phyloP scores from a whole-genome alignment of 1,284 basidiomycete species.

The Apiotrichum mycotoxinovorans region DNA sequence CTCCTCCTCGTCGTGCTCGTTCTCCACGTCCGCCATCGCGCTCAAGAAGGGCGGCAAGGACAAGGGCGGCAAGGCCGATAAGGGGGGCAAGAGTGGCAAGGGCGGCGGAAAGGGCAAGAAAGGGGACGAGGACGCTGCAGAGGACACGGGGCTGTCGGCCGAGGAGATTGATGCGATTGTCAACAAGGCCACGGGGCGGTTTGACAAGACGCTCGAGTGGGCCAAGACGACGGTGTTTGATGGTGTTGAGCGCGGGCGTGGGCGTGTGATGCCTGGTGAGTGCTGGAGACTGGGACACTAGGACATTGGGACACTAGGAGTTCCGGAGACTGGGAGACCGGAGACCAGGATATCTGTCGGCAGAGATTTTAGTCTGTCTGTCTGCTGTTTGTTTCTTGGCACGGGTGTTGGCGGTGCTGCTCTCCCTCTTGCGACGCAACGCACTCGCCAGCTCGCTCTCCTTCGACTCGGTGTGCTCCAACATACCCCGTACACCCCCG shows the following conservation, averaged over 20 bases:
- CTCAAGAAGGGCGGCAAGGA: slow-evolving; percentile 32
- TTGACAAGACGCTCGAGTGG: slow-evolving; percentile 44
- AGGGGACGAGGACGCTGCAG: slow-evolving; percentile 18
- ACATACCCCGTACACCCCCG: too few relatives aligned
- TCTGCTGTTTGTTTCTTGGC: too few relatives aligned
- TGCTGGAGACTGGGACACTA: background rate
- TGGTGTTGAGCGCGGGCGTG: slow-evolving; percentile 45
- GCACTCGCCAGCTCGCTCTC: background rate
- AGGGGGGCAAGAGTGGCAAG: slow-evolving; percentile 15
- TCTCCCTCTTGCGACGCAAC: too few relatives aligned
- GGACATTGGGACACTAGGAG: too few relatives aligned
- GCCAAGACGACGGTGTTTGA: slow-evolving; percentile 42
- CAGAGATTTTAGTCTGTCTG: too few relatives aligned
- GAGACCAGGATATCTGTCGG: too few relatives aligned
- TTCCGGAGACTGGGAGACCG: too few relatives aligned
- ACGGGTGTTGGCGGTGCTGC: too few relatives aligned
- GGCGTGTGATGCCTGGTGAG: slow-evolving; percentile 46
- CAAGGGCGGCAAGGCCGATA: slow-evolving; percentile 18
- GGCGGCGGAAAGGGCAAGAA: slow-evolving; percentile 16
- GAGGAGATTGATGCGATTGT: slow-evolving; percentile 9
- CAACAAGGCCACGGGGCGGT: slow-evolving; percentile 6
- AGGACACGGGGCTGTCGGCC: slow-evolving; percentile 11
- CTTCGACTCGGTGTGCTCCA: background rate
- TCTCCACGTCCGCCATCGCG: slow-evolving; percentile 20
- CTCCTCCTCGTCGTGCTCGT: slow-evolving; percentile 4